Percentiles rank a stretch among this genome's conserved stretches.
These are phyloP conservation scores for Polygonum aviculare DNA, from an alignment of 148 eudicot genomes.

Conservation along the genomic window DNA sequence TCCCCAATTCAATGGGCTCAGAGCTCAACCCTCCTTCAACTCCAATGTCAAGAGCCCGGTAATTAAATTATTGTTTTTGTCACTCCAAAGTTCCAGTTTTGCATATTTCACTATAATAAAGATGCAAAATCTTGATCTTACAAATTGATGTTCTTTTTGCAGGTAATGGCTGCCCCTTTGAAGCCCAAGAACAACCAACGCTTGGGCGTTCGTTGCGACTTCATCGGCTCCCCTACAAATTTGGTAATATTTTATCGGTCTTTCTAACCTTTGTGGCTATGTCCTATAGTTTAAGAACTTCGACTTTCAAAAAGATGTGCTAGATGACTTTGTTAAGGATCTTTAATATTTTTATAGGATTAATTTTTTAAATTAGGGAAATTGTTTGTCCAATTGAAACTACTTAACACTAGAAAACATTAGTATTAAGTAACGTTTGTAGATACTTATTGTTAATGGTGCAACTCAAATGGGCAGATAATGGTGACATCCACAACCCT, in stretches of 20 bases:
- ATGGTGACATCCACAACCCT: slow-evolving; percentile 83
- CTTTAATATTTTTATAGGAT: neutral
- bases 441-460: neutral
- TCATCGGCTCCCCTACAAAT: slow-evolving; percentile 92
- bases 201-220: slow-evolving; percentile 77
- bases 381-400: too few relatives aligned
- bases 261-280: too few relatives aligned
- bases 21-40: slow-evolving; percentile 29
- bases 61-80: slow-evolving; percentile 6
- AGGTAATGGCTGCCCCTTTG: slow-evolving; percentile 58
- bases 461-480: slow-evolving; percentile 33
- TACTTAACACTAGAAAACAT: too few relatives aligned
- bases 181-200: slow-evolving; percentile 53
- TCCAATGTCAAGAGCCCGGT: slow-evolving; percentile 54
- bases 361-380: neutral
- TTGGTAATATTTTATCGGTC: slow-evolving; percentile 35
- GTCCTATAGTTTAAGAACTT: too few relatives aligned
- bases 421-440: neutral
- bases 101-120: neutral
- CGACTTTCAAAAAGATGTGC: too few relatives aligned
- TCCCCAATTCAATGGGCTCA: slow-evolving; percentile 60
- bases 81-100: neutral
- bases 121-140: neutral
- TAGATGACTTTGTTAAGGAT: neutral
- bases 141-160: neutral